Conservation (phyloP, 177 flowering plant genomes). For the Vitis hybrid region DNA sequence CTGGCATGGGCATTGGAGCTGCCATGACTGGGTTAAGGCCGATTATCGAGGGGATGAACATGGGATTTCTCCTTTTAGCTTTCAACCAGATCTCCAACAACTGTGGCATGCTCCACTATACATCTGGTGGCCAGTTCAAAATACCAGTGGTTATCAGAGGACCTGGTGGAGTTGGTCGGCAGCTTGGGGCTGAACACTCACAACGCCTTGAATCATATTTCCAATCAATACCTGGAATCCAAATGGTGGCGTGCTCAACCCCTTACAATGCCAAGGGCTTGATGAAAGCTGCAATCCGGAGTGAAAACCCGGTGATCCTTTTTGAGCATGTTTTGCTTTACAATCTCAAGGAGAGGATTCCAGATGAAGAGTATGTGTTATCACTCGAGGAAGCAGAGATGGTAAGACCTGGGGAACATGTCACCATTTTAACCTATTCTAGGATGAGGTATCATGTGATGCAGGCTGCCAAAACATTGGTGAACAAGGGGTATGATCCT, state of each 20-base stretch:
- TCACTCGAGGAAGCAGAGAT: slow-evolving; percentile 92
- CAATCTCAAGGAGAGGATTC: slow-evolving; percentile 89
- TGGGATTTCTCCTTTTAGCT: slow-evolving; percentile 92
- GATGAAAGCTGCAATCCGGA: slow-evolving; percentile 92
- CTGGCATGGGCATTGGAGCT: slow-evolving; percentile 94
- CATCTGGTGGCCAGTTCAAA: slow-evolving; percentile 90
- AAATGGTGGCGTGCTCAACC: slow-evolving; percentile 96
- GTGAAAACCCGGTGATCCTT: slow-evolving; percentile 92
- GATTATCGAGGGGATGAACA: slow-evolving; percentile 89
- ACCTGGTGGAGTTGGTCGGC: slow-evolving; percentile 94
- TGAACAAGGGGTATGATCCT: slow-evolving; percentile 92
- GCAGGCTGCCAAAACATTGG: slow-evolving; percentile 93
- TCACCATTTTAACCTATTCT: slow-evolving; percentile 88
- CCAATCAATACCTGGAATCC: slow-evolving; percentile 93
- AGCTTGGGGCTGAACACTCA: slow-evolving; percentile 95
- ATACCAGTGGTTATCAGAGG: slow-evolving; percentile 91
- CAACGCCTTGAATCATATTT: slow-evolving; percentile 92
- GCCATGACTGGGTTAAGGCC: slow-evolving; percentile 96
- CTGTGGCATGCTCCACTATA: slow-evolving; percentile 97
- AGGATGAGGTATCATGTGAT: slow-evolving; percentile 96
- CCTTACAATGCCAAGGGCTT: slow-evolving; percentile 93
- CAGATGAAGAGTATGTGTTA: slow-evolving; percentile 80
- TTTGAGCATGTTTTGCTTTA: slow-evolving; percentile 89
- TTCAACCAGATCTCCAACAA: slow-evolving; percentile 94
- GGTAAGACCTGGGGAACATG: slow-evolving; percentile 93